A percentile compares a stretch with the other conserved stretches of the same genome.
Conservation (phyloP, 768 basidiomycete genomes). For the Pseudohyphozyma bogoriensis region DNA sequence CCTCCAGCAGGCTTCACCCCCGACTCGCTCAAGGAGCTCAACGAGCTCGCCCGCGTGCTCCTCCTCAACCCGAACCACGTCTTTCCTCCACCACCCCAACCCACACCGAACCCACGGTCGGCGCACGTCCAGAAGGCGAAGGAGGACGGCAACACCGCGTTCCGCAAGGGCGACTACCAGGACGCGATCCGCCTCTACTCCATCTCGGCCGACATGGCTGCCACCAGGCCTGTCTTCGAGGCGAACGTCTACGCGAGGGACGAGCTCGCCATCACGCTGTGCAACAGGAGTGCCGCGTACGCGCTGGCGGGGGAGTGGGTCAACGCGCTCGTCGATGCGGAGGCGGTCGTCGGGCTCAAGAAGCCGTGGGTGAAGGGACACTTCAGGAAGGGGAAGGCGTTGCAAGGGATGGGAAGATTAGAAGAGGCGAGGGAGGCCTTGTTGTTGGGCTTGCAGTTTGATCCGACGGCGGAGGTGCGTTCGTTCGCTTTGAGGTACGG, state of each 20-base stretch:
- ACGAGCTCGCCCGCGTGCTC: constrained; percentile 63
- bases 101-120: constrained; percentile 31
- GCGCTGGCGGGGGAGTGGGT: constrained; percentile 64
- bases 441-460: constrained; percentile 72
- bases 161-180: constrained; percentile 60
- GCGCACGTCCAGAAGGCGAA: constrained; percentile 58
- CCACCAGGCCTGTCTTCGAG: constrained; percentile 83
- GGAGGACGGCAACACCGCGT: constrained; percentile 91
- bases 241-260: constrained; percentile 70
- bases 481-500: not conserved
- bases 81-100: constrained; percentile 31
- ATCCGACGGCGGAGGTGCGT: constrained; percentile 55
- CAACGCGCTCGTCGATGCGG: constrained; percentile 75
- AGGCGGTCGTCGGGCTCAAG: constrained; percentile 73
- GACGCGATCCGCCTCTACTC: constrained; percentile 71
- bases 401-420: constrained; percentile 58
- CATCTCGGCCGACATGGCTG: constrained; percentile 62
- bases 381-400: constrained; percentile 83
- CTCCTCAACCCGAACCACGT: constrained; percentile 23
- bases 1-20: constrained; percentile 2
- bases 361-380: constrained; percentile 90
- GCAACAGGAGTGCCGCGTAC: constrained; percentile 84
- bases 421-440: constrained; percentile 74
- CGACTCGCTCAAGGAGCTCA: constrained; percentile 61
- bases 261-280: constrained; percentile 77